These are phyloP conservation scores for Apiotrichum akiyoshidainum DNA, from an alignment of 1,284 basidiomycete species.

Conservation along the genomic window DNA sequence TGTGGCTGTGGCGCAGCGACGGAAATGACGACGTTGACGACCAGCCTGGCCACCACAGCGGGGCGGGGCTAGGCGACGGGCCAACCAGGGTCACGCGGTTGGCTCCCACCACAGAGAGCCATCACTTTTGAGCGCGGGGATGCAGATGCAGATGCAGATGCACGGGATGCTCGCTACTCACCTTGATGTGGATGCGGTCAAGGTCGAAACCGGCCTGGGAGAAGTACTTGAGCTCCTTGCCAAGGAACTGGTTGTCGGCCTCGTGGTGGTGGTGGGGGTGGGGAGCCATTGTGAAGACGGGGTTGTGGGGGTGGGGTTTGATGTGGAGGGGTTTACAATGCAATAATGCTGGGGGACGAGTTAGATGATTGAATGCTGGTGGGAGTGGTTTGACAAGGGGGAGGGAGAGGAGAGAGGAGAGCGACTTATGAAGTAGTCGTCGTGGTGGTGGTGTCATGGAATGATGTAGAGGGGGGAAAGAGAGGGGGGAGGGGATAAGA, in stretches of 20 bases:
- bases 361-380: not conserved
- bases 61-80: too few relatives aligned
- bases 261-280: slow-evolving; percentile 37
- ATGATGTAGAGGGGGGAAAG: too few relatives aligned
- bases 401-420: not conserved
- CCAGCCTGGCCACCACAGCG: too few relatives aligned
- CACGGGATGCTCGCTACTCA: slow-evolving; percentile 26
- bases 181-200: slow-evolving; percentile 52
- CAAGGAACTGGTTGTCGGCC: slow-evolving; percentile 59
- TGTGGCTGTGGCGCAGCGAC: too few relatives aligned
- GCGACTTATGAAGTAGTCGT: not conserved
- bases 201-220: slow-evolving; percentile 99
- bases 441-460: too few relatives aligned
- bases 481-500: too few relatives aligned
- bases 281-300: slow-evolving; percentile 31
- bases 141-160: not conserved
- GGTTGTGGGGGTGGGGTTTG: not conserved
- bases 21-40: not conserved
- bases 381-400: not conserved
- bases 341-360: slow-evolving; percentile 8
- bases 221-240: slow-evolving; percentile 92
- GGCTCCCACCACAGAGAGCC: not conserved
- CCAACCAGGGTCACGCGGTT: too few relatives aligned
- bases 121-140: not conserved
- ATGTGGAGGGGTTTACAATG: slow-evolving; percentile 6